Percentiles rank a stretch among this genome's conserved stretches.
Evolutionary conservation across 768 basidiomycete species (phyloP).

Genomic region (Leccinum longicurvipes): DNA sequence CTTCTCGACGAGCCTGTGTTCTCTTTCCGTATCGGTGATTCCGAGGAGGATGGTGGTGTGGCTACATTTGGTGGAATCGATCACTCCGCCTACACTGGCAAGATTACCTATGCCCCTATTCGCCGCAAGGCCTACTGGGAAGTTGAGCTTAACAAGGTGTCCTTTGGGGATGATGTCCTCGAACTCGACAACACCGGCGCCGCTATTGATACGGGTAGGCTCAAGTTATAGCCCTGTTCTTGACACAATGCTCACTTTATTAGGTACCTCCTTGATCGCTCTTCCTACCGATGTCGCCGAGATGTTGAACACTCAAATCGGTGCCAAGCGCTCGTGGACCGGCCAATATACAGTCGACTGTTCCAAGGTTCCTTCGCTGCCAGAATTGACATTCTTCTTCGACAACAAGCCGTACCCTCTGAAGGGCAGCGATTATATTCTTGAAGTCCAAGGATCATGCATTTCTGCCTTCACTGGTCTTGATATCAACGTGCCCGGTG

Average conservation of each 20-base stretch:
- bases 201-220: constrained; percentile 81
- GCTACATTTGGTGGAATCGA: constrained; percentile 93
- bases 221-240: background rate
- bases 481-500: constrained; percentile 82
- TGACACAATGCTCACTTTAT: constrained; percentile 2
- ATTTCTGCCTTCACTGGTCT: constrained; percentile 91
- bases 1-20: constrained; percentile 87
- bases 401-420: constrained; percentile 76
- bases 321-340: constrained; percentile 92
- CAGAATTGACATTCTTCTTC: constrained; percentile 82
- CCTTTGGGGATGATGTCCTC: constrained; percentile 82
- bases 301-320: constrained; percentile 95
- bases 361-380: constrained; percentile 75
- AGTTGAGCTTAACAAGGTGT: constrained; percentile 85
- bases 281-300: constrained; percentile 94
- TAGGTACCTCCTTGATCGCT: constrained; percentile 91
- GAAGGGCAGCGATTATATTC: constrained; percentile 82
- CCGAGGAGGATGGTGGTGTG: constrained; percentile 87
- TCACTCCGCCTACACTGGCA: constrained; percentile 67
- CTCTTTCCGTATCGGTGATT: constrained; percentile 87
- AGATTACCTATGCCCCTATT: constrained; percentile 83
- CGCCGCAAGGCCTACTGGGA: constrained; percentile 98
- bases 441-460: constrained; percentile 89
- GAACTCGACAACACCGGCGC: constrained; percentile 94
- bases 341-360: constrained; percentile 95